phyloP scores from a whole-genome alignment of 768 basidiomycete species.

The Boletellus emodensis region DNA sequence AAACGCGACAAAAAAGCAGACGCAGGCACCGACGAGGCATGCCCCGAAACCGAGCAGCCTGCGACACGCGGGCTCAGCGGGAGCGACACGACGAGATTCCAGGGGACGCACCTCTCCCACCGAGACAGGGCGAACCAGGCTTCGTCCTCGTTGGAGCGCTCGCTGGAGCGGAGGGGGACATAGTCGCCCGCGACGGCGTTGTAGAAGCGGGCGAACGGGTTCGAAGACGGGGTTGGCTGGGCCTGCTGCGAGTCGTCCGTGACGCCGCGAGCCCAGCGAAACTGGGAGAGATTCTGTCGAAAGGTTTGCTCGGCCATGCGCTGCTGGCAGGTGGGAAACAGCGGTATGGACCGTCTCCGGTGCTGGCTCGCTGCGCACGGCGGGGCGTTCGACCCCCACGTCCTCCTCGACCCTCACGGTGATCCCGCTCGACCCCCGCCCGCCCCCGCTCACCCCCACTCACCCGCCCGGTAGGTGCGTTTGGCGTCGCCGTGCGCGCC shows the following conservation, averaged over 20 bases:
- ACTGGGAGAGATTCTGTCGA: constrained; percentile 72
- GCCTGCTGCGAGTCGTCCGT: constrained; percentile 65
- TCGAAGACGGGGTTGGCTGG: constrained; percentile 35
- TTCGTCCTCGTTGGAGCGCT: constrained; percentile 90
- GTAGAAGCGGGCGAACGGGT: constrained; percentile 86
- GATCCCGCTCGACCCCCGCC: constrained; percentile 2
- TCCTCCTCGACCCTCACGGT: constrained; percentile 45
- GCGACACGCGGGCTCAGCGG: neutral
- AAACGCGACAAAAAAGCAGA: constrained; percentile 93
- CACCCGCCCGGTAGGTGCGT: constrained; percentile 28
- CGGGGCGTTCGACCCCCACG: constrained; percentile 48
- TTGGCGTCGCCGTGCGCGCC: constrained; percentile 53
- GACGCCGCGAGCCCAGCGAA: constrained; percentile 76
- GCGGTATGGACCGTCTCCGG: constrained; percentile 32
- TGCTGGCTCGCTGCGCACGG: constrained; percentile 49
- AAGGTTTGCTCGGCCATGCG: constrained; percentile 56
- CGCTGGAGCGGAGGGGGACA: constrained; percentile 78
- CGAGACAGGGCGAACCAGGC: constrained; percentile 89
- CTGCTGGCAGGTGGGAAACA: neutral
- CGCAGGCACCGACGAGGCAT: constrained; percentile 84
- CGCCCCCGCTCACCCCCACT: neutral
- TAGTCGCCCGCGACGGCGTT: constrained; percentile 82
- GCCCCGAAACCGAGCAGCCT: constrained; percentile 89
- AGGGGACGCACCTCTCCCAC: constrained; percentile 78
- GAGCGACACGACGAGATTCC: neutral